phyloP scores from a whole-genome alignment of 768 basidiomycete genomes.

The Nidularia sp. region DNA sequence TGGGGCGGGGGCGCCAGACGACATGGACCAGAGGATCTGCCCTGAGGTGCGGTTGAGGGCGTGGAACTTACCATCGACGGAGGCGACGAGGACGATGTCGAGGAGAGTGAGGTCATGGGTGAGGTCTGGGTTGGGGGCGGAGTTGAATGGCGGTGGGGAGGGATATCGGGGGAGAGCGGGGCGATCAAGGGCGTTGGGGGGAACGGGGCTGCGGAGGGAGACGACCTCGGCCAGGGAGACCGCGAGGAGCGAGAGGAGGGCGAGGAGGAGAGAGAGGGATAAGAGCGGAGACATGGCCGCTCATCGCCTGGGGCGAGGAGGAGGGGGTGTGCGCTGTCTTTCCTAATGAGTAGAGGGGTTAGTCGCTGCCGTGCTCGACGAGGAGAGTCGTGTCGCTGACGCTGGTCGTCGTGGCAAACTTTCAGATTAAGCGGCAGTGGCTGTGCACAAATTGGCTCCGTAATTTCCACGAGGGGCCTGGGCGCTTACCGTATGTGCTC shows the following conservation, averaged over 20 bases:
- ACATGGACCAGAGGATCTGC: constrained; percentile 84
- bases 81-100: constrained; percentile 85
- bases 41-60: constrained; percentile 88
- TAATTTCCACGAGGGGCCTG: no score
- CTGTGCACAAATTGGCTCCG: no score
- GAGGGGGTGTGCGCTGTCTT: no score
- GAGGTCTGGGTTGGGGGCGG: constrained; percentile 12
- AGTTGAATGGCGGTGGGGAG: constrained; percentile 9
- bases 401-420: no score
- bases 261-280: neutral
- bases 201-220: constrained; percentile 5
- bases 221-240: constrained; percentile 20
- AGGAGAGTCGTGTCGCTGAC: no score
- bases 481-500: no score
- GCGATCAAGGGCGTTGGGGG: no score
- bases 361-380: no score
- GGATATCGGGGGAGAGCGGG: constrained; percentile 6
- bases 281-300: no score
- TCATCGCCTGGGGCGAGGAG: no score
- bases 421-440: no score
- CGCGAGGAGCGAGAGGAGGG: constrained; percentile 23
- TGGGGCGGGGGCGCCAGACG: constrained; percentile 44
- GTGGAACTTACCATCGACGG: constrained; percentile 93
- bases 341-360: no score
- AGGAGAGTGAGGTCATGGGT: constrained; percentile 57